Evolutionary conservation across 1,139 yeast species (phyloP), one percentile per base, ranked within the genome.

Genomic region (Ogataea hybrid): DNA sequence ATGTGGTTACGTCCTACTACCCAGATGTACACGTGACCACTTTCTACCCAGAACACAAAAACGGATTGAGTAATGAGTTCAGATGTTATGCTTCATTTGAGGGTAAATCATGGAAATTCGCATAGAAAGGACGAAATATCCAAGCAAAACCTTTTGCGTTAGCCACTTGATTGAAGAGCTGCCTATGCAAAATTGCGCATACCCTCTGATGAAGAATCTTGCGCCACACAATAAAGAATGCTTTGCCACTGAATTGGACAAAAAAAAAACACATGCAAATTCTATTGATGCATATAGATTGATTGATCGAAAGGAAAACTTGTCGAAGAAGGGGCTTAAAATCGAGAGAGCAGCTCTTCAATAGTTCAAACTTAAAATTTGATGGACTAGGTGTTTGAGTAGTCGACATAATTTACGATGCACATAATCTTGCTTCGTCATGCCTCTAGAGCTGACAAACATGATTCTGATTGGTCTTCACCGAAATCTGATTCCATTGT

Each of bases 31-130:
- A 64, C 21, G 70, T 79, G 41, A 88, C 96, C 0, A 67, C 72
- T 30, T 89, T 84, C 61, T 62, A 64, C 37, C 96, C 96, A 0
- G 84, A 83, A 52, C 96, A 89, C 59, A 81, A 81, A 44, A 84
- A 86, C 54, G 95, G 95, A 0, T 70, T 89, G 45, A 82, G 90
- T 57, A 89, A 89, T 61, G 96, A 89, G 63, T 89, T 87, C 60
- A 69, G 87, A 54, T 87, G 96, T 56, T 88, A 86, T 58, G 88
- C 96, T 1, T 75, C 79, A 34, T 85, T 78, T 53, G 92, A 84
- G 58, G 71, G 83, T 42, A 53, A 57, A 2, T 60, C 64, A 35
- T 79, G 84, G 84, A 65, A 61, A 35, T 76, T 66, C 28, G 36
- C 18, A 6, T 22, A 7, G 18, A 27, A 14, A 14, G 14, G 14